phyloP scores from a whole-genome alignment of 1,139 yeast genomes.

The Taphrina populina region DNA sequence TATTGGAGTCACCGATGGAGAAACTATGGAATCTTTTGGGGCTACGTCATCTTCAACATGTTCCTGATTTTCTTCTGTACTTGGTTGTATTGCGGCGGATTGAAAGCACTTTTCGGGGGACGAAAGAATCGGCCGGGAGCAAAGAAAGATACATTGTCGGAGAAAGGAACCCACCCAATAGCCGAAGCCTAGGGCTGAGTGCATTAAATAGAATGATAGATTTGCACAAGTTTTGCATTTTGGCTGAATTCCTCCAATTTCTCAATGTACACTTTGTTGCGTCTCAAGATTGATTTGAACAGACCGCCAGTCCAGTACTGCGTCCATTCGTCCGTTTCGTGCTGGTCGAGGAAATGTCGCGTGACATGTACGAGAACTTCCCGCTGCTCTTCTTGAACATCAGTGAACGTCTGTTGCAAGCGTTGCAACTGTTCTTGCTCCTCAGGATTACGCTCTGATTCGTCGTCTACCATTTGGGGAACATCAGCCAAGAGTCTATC shows the following conservation, averaged over 20 bases:
- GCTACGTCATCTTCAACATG: constrained; percentile 52
- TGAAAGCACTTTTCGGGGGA: not conserved
- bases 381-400: constrained; percentile 23
- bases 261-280: not conserved
- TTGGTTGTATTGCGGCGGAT: constrained; percentile 22
- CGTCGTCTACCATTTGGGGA: constrained; percentile 14
- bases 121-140: constrained; percentile 2
- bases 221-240: too few relatives aligned
- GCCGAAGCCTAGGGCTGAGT: constrained; percentile 8
- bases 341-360: constrained; percentile 7
- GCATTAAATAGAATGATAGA: too few relatives aligned
- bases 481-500: constrained; percentile 24
- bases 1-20: constrained; percentile 57
- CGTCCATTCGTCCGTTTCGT: constrained; percentile 4
- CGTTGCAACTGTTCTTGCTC: not conserved
- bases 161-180: constrained; percentile 11
- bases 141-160: constrained; percentile 2
- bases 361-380: constrained; percentile 17
- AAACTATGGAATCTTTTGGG: constrained; percentile 58
- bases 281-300: not conserved
- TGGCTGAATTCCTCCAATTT: not conserved
- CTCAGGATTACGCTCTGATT: not conserved
- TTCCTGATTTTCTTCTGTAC: constrained; percentile 19
- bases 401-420: constrained; percentile 6
- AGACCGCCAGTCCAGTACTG: constrained; percentile 11